Base-by-base conservation (phyloP, 495 filamentous ascomycete genomes). In the Polyplosphaeria fusca region DNA sequence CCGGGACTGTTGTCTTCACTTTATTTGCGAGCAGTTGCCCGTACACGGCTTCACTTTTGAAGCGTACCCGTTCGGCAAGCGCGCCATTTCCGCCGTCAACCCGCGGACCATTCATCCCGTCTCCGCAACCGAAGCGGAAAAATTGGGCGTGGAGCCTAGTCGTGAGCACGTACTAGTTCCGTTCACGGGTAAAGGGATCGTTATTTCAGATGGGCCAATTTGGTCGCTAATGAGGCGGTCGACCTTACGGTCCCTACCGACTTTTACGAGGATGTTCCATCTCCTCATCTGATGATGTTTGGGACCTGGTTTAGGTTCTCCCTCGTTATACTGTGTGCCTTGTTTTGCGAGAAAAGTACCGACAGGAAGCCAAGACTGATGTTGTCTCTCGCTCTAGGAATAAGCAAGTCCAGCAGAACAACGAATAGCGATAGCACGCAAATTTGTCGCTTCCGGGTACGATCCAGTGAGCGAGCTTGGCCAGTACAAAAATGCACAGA, bases 191-290 rank as follows among this genome's bases (percentile, higher is more conserved):
- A 37, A 26, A 7, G 53, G 53, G 4, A 9, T 57, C 24, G n/a
- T 57, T 35, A 52, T 24, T 12, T 13, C n/a, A 11, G 53, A 57
- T 37, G 53, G 32, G 3, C 11, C 9, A 12, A 35, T 32, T 3
- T 57, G 53, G 53, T 16, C 14, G 19, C 27, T 38, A 14, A 77
- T 79, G 0, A 70, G 82, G 0, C 75, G 71, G 1, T 46, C 83
- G 53, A 60, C 85, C 51, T 65, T 78, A n/a, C 82, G 82, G 7
- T 75, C 78, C 38, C 65, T 78, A n/a, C 82, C 82, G 7, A 76
- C 78, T 35, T 83, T 83, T 58, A 70, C 71, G 0, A 62, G 77
- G 14, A 75, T 79, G 52, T n/a, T n/a, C n/a, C n/a, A n/a, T n/a
- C n/a, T n/a, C n/a, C n/a, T n/a, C n/a, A n/a, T n/a, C n/a, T n/a